Percentiles rank a stretch among this genome's conserved stretches.
These are phyloP conservation scores for Microsporum canis DNA, from an alignment of 2,329 filamentous ascomycete genomes.

Conservation along the genomic window DNA sequence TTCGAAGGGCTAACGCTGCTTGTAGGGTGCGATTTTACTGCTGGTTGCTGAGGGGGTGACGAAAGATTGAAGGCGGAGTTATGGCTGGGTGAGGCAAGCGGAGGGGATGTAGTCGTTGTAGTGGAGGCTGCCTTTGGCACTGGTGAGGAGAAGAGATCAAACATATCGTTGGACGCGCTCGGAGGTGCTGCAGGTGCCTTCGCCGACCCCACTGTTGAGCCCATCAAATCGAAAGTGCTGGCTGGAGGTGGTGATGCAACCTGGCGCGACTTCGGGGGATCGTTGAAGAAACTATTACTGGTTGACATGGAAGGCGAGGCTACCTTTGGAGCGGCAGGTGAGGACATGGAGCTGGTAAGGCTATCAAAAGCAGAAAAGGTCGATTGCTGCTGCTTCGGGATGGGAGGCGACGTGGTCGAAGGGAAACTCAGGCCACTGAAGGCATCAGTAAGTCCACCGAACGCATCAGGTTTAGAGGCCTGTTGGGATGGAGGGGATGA, in stretches of 20 bases:
- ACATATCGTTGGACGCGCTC: slow-evolving; percentile 60
- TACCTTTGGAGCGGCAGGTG: slow-evolving; percentile 37
- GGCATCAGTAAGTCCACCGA: slow-evolving; percentile 66
- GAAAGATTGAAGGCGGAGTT: slow-evolving; percentile 78
- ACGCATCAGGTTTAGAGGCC: slow-evolving; percentile 34
- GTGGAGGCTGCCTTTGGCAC: slow-evolving; percentile 30
- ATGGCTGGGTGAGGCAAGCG: slow-evolving; percentile 31
- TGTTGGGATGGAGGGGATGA: slow-evolving; percentile 40
- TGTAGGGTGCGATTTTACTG: slow-evolving; percentile 22
- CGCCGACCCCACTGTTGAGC: slow-evolving; percentile 17
- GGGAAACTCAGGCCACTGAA: slow-evolving; percentile 61
- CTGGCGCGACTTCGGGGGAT: slow-evolving; percentile 37
- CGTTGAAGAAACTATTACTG: slow-evolving; percentile 72
- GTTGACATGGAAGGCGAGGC: slow-evolving; percentile 40
- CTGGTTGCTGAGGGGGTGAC: slow-evolving; percentile 25
- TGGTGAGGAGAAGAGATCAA: slow-evolving; percentile 55
- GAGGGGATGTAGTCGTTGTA: slow-evolving; percentile 29
- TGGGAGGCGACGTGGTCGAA: slow-evolving; percentile 31
- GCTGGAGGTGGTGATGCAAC: not conserved
- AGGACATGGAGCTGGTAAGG: slow-evolving; percentile 31
- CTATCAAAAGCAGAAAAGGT: slow-evolving; percentile 14
- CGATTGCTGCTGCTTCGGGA: slow-evolving; percentile 15
- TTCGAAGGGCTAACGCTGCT: slow-evolving; percentile 33
- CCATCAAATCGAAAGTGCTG: slow-evolving; percentile 12
- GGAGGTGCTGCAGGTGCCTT: slow-evolving; percentile 36